Conservation (phyloP, 805 yeast genomes). For the Priceomyces haplophilus region DNA sequence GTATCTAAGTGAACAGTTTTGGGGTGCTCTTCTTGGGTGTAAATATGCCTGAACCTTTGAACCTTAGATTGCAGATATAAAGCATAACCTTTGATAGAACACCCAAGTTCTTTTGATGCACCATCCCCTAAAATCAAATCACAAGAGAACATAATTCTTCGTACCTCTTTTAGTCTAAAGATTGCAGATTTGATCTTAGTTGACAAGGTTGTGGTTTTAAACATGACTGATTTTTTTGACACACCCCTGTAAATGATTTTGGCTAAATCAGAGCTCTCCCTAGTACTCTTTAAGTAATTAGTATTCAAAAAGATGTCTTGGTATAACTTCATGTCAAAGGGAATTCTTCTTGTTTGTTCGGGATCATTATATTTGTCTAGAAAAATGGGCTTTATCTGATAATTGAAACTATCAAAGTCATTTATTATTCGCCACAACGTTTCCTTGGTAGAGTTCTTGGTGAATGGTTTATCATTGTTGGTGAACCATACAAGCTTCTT, state of each 20-base stretch:
- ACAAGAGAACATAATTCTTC: constrained; percentile 60
- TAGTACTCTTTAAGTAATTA: constrained; percentile 32
- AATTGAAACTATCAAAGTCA: constrained; percentile 55
- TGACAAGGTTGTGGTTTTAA: constrained; percentile 36
- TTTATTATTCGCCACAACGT: constrained; percentile 54
- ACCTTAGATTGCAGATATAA: constrained; percentile 55
- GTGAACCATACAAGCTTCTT: constrained; percentile 71
- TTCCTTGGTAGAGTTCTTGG: constrained; percentile 40
- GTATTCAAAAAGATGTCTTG: constrained; percentile 57
- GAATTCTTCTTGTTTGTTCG: constrained; percentile 18
- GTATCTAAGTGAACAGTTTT: constrained; percentile 51
- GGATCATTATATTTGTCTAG: constrained; percentile 27
- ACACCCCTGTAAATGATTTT: constrained; percentile 9
- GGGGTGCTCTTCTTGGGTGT: constrained; percentile 50
- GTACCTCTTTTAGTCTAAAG: constrained; percentile 56
- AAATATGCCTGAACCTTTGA: constrained; percentile 49
- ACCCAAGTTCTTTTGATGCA: constrained; percentile 39
- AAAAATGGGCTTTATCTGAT: constrained; percentile 63
- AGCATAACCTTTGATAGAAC: constrained; percentile 72
- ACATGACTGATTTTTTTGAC: constrained; percentile 13
- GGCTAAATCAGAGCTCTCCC: constrained; percentile 10
- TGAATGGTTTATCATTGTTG: constrained; percentile 67
- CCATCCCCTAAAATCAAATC: constrained; percentile 54
- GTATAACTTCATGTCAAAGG: constrained; percentile 43
- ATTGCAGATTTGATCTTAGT: constrained; percentile 47